Base-by-base conservation (phyloP, 2,329 filamentous ascomycete genomes). In the Beauveria sp. region DNA sequence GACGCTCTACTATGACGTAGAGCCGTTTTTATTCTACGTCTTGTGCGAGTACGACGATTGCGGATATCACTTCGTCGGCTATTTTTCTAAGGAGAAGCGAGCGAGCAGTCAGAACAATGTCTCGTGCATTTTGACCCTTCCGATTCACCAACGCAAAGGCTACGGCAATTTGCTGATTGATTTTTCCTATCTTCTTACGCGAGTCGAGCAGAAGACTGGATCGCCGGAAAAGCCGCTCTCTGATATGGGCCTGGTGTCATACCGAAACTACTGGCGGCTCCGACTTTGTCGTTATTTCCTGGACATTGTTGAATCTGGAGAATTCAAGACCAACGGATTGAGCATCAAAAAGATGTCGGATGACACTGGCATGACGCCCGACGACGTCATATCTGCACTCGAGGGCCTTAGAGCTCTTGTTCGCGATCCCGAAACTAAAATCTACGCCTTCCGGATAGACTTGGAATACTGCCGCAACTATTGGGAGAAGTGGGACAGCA, bases 61-160 rank as follows among this genome's bases (percentile, higher is more conserved):
- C 20, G 93, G 93, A 20, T 97, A 95, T 71, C 95, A 97, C 72
- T 95, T 99, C 67, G 93, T 98, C 28, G 95, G 95, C n/a, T 99
- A 99, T 72, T 99, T 99, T 70, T 98, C 95, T 56, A 99, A 99
- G 73, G 95, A 99, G 76, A 99, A 99, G 76, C 84, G 96, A 49
- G 89, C 91, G 2, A 93, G 91, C 74, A 96, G 92, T 64, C 88
- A 93, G 68, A 98, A 99, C 74, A 99, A 99, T 66, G 95, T 99
- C 53, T 97, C 92, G 9, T 99, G 95, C 74, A 99, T 99, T 67
- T 79, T 99, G 53, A 96, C 96, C 4, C 79, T 99, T 45, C 95
- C 95, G 0, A 97, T 98, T 60, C 95, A 98, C 71, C 93, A 97
- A 77, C 88, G 96, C 61, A 96, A 97, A 74, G 95, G 95, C 62